Percentiles rank a stretch among this genome's conserved stretches.
Evolutionary conservation across 371 early-diverging fungal genomes (phyloP).

Genomic region (Catenaria anguillulae): DNA sequence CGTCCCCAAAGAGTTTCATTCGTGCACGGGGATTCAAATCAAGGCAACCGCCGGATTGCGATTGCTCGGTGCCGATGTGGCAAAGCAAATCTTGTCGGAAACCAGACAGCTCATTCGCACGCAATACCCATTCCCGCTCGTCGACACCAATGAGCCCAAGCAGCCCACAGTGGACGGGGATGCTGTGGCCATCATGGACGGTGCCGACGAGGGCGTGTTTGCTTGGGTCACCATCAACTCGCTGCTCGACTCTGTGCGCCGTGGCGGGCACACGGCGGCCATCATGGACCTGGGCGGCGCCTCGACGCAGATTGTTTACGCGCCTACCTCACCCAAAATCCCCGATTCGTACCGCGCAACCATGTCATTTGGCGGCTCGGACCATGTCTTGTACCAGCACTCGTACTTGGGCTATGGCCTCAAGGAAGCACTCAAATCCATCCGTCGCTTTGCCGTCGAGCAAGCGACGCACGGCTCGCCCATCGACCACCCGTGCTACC

Average conservation of each 20-base stretch:
- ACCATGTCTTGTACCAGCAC: conserved; percentile 77
- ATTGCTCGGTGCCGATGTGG: conserved; percentile 47
- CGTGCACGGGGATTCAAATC: conserved; percentile 80
- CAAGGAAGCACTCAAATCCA: conserved; percentile 62
- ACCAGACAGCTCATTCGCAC: conserved; percentile 47
- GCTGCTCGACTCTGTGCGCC: conserved; percentile 42
- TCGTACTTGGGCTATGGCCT: conserved; percentile 84
- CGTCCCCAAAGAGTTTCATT: conserved; percentile 53
- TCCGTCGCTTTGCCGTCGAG: conserved; percentile 15
- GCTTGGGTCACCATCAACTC: conserved; percentile 98
- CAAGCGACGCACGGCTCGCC: not conserved
- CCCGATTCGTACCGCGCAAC: conserved; percentile 26
- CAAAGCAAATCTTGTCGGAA: conserved; percentile 50
- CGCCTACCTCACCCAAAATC: conserved; percentile 28
- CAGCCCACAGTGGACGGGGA: too few species aligned
- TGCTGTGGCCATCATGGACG: conserved; percentile 81
- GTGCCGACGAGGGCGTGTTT: conserved; percentile 84
- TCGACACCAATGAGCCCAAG: conserved; percentile 9
- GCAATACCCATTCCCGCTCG: conserved; percentile 67
- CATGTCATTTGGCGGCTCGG: conserved; percentile 51
- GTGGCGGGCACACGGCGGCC: conserved; percentile 53
- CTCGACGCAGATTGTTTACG: conserved; percentile 91
- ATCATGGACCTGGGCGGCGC: conserved; percentile 95
- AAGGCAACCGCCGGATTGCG: conserved; percentile 94
- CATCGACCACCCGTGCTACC: conserved; percentile 1